phyloP scores from a whole-genome alignment of 2,329 filamentous ascomycete genomes.

The Cladosporium velox region DNA sequence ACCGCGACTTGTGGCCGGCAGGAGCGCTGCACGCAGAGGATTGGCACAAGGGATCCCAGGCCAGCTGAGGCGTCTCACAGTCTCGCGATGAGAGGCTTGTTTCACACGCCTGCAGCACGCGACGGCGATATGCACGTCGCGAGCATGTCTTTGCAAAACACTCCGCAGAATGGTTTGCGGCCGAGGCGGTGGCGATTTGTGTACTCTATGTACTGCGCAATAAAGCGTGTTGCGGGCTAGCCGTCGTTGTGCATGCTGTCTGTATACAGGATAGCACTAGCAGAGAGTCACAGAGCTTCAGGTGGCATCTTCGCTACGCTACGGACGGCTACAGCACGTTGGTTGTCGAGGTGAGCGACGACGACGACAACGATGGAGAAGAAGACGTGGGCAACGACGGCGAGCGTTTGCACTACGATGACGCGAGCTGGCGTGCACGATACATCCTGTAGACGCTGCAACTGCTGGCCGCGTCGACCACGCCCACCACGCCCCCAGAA shows the following conservation, averaged over 20 bases:
- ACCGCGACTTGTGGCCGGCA: conserved; percentile 16
- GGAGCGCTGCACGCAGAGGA: neutral
- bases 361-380: conserved; percentile 4
- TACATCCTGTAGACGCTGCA: conserved; percentile 6
- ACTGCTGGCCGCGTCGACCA: neutral
- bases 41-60: conserved; percentile 12
- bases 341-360: conserved; percentile 21
- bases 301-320: conserved; percentile 1
- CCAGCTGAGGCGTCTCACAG: conserved; percentile 12
- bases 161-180: neutral
- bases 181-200: neutral
- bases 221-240: neutral
- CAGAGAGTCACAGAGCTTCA: conserved; percentile 7
- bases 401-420: conserved; percentile 9
- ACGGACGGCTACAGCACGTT: conserved; percentile 6
- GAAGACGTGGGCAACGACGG: neutral
- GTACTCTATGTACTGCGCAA: neutral
- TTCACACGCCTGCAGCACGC: conserved; percentile 11
- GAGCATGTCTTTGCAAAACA: neutral
- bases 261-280: neutral
- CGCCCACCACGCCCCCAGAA: neutral
- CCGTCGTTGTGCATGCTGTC: neutral
- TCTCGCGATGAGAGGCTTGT: conserved; percentile 10
- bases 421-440: neutral
- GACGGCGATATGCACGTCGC: conserved; percentile 1